Percentiles rank a stretch among this genome's conserved stretches.
phyloP scores from a whole-genome alignment of 257 asterid genomes.

The Rhazya stricta region DNA sequence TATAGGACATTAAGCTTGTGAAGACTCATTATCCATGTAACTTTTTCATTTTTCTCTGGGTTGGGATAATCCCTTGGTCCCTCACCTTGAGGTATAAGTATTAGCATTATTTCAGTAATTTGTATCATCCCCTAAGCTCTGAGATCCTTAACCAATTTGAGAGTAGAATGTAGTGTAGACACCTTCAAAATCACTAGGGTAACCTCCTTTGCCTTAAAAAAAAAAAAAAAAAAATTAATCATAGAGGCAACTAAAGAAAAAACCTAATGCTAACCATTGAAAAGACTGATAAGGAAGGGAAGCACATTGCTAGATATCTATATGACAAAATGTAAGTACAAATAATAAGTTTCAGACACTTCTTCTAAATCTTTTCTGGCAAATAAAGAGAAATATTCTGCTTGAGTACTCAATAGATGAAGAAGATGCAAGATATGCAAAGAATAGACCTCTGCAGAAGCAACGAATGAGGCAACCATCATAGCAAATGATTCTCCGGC shows the following conservation, averaged over 20 bases:
- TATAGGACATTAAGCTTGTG: background rate
- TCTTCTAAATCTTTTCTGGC: background rate
- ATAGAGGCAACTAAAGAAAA: background rate
- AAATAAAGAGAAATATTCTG: background rate
- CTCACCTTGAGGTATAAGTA: no score
- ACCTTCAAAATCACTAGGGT: background rate
- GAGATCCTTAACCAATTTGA: no score
- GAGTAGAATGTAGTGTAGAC: no score
- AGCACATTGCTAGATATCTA: no score
- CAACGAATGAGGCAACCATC: conserved; percentile 58
- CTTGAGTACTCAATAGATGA: background rate
- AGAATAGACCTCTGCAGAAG: conserved; percentile 58
- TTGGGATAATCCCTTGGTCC: background rate
- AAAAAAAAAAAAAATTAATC: background rate
- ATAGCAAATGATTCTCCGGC: conserved; percentile 46
- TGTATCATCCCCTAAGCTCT: no score
- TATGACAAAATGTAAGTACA: background rate
- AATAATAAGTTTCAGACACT: background rate
- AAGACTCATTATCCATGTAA: background rate
- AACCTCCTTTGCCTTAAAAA: background rate
- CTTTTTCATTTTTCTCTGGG: background rate
- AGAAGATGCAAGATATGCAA: background rate
- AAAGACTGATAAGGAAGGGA: background rate
- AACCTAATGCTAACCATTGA: no score
- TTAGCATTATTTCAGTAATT: no score